Evolutionary conservation across 495 filamentous ascomycete genomes (phyloP).

Genomic region (Aspergillus biplanus): DNA sequence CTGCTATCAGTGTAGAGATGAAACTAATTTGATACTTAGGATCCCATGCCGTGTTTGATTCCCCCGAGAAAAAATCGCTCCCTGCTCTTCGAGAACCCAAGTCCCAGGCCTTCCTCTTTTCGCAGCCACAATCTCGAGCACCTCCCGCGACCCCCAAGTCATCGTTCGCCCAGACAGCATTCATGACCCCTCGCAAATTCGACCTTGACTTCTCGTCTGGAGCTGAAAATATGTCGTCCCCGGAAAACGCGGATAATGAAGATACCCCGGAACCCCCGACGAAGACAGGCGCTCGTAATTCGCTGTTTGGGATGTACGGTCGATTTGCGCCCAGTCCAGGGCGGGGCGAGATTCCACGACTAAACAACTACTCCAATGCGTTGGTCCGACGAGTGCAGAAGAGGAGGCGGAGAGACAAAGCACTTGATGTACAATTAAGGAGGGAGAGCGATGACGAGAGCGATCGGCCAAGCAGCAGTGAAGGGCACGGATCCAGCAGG

Average conservation of each 20-base stretch:
- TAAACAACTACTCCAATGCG: conserved; percentile 56
- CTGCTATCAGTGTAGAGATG: conserved; percentile 4
- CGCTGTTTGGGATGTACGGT: conserved; percentile 46
- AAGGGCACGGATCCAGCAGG: conserved; percentile 33
- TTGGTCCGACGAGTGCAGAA: conserved; percentile 58
- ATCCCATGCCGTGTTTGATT: conserved; percentile 53
- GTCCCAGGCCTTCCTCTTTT: conserved; percentile 51
- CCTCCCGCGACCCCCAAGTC: conserved; percentile 34
- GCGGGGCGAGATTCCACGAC: conserved; percentile 58
- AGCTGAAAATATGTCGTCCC: conserved; percentile 77
- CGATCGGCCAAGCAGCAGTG: conserved; percentile 55
- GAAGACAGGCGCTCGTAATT: conserved; percentile 51
- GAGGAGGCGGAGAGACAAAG: conserved; percentile 51
- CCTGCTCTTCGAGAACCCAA: conserved; percentile 54
- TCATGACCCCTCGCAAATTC: conserved; percentile 78
- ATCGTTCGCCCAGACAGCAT: conserved; percentile 68
- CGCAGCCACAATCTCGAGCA: conserved; percentile 35
- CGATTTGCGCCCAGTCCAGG: conserved; percentile 56
- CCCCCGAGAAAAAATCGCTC: conserved; percentile 51
- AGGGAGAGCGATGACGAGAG: conserved; percentile 51
- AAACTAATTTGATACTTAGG: conserved; percentile 39
- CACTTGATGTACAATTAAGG: conserved; percentile 46
- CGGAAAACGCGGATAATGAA: conserved; percentile 70
- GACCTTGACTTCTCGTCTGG: conserved; percentile 76
- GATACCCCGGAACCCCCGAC: conserved; percentile 65